Conservation (phyloP, 495 filamentous ascomycete species). For the Trichoderma gamsii region DNA sequence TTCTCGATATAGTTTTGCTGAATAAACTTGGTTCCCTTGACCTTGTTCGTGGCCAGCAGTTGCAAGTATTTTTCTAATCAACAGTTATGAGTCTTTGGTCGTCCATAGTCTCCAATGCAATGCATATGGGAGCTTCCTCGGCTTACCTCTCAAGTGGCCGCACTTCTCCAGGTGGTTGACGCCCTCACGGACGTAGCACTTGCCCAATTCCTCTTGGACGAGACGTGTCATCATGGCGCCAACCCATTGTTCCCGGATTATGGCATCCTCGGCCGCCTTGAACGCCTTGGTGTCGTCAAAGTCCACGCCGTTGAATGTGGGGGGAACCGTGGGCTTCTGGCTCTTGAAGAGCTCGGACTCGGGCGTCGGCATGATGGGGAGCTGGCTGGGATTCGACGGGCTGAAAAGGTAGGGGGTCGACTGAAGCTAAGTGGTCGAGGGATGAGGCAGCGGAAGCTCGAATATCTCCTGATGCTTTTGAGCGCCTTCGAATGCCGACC, state of each 20-base stretch:
- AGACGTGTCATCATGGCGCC: slow-evolving; percentile 93
- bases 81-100: not conserved
- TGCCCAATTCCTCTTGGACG: slow-evolving; percentile 87
- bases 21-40: slow-evolving; percentile 84
- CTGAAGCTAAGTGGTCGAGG: not conserved
- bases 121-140: no score
- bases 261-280: slow-evolving; percentile 89
- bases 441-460: not conserved
- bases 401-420: not conserved
- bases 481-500: slow-evolving; percentile 2
- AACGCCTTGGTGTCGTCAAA: slow-evolving; percentile 84
- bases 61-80: slow-evolving; percentile 84
- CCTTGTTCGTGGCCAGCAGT: slow-evolving; percentile 72
- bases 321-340: slow-evolving; percentile 88
- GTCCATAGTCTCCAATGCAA: not conserved
- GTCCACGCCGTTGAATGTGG: slow-evolving; percentile 95
- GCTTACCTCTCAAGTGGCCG: slow-evolving; percentile 80
- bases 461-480: slow-evolving; percentile 7
- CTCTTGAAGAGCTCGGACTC: slow-evolving; percentile 89
- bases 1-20: slow-evolving; percentile 80
- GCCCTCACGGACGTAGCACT: slow-evolving; percentile 91
- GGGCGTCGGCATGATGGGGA: slow-evolving; percentile 65
- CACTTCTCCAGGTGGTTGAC: slow-evolving; percentile 98
- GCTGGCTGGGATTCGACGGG: not conserved
- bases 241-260: slow-evolving; percentile 97